phyloP scores from a whole-genome alignment of 2,329 filamentous ascomycete species.

The Curvularia verruculosa region DNA sequence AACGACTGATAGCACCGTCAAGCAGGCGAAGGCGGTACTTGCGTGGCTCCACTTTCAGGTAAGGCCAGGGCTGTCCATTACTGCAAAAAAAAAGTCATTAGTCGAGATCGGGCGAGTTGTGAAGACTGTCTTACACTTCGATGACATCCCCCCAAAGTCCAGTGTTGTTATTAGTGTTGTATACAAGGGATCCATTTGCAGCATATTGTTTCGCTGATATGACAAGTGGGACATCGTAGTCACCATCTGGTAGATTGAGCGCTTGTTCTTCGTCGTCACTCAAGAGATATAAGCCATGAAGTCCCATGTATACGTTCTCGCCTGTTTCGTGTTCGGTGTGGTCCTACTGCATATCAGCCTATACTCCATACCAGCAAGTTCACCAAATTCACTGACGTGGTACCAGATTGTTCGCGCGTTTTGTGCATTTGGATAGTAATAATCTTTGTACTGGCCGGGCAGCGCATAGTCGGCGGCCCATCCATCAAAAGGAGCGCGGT shows the following conservation, averaged over 20 bases:
- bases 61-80: conserved; percentile 66
- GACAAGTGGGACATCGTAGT: conserved; percentile 61
- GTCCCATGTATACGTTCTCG: conserved; percentile 63
- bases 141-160: conserved; percentile 64
- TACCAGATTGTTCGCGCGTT: conserved; percentile 64
- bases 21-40: conserved; percentile 65
- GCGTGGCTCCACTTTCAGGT: conserved; percentile 61
- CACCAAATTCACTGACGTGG: conserved; percentile 50
- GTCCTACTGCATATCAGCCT: conserved; percentile 32
- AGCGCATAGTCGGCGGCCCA: conserved; percentile 62
- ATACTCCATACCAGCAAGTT: background rate
- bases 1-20: conserved; percentile 48
- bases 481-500: conserved; percentile 57
- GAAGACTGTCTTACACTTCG: conserved; percentile 50
- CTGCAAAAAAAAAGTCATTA: conserved; percentile 13
- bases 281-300: conserved; percentile 63
- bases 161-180: conserved; percentile 52
- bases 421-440: conserved; percentile 66
- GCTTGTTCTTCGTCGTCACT: conserved; percentile 57
- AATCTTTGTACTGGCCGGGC: conserved; percentile 64
- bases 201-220: conserved; percentile 61
- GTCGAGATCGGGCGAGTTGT: background rate
- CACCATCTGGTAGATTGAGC: conserved; percentile 58
- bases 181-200: conserved; percentile 57
- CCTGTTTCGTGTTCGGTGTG: conserved; percentile 55